These are phyloP conservation scores for Rhytidiadelphus loreus DNA, from an alignment of 225 moss, liverwort and hornwort genomes.

Conservation along the genomic window DNA sequence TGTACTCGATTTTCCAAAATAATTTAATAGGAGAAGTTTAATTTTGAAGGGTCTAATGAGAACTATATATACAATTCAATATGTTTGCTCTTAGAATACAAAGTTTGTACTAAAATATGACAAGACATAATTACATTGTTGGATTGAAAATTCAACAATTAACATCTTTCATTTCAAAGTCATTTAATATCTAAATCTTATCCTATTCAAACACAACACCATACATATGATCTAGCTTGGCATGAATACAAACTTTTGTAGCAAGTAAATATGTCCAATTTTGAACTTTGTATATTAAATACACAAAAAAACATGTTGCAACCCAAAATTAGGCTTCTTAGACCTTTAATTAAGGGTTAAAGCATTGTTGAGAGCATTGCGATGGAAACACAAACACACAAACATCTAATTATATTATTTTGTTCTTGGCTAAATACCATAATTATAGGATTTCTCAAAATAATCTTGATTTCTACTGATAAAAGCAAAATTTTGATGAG, in stretches of 20 bases:
- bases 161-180: too few relatives aligned
- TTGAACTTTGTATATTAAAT: not conserved
- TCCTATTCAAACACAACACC: not conserved
- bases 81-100: not conserved
- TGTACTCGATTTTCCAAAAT: not conserved
- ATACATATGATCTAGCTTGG: too few relatives aligned
- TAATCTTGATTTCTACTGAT: not conserved
- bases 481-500: not conserved
- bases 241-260: too few relatives aligned
- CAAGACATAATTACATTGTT: not conserved
- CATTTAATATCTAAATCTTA: too few relatives aligned
- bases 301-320: not conserved
- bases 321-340: not conserved
- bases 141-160: not conserved
- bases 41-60: not conserved
- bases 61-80: rapidly evolving
- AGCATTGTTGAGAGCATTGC: not conserved
- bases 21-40: not conserved
- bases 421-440: not conserved
- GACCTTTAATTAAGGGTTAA: not conserved
- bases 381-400: not conserved
- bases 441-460: not conserved
- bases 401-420: not conserved
- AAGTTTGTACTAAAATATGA: not conserved
- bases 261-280: too few relatives aligned